Evolutionary conservation across 148 eudicot genomes (phyloP), one percentile per base, ranked within the genome.

Genomic region (Rhododendron molle): DNA sequence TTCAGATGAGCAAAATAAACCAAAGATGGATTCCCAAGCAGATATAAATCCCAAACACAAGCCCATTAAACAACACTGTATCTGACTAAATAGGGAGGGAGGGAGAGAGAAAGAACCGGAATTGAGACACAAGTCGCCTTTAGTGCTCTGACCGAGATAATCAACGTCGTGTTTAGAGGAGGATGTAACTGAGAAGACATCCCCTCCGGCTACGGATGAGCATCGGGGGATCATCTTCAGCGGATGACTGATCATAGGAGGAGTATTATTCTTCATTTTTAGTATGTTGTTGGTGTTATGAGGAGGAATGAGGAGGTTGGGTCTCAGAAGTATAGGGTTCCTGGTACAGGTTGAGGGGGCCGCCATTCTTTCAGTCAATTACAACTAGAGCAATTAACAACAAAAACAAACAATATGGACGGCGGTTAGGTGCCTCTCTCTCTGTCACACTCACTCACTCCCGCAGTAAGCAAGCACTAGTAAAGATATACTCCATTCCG

Each of bases 71-170:
- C 8, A 46, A 56, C 46, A 52, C 4, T 3, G 71, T 11, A 54
- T 11, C 34, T 56, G 69, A 81, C 11, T 80, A 28, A 11, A 46
- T 3, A 30, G 15, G 12, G 77, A 6, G 76, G 14, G 46, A 2
- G 28, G 44, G 44, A 40, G 44, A 71, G 40, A 67, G 78, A 38
- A 23, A 16, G 34, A 62, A 81, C 86, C 92, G 26, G 88, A 88
- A 72, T 92, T 92, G 86, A 92, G 88, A 76, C 91, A 87, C 79
- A 93, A 89, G 81, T 94, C 98, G n/a, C 98, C 98, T 84, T 89
- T 93, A 82, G 98, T 96, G 89, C 98, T 96, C 87, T 96, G 92
- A 38, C 98, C 96, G 36, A 96, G 92, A 87, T 94, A 96, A 87
- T 96, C 98, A 83, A 94, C 89, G 34, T 94, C 92, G 49, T 89